A percentile compares a stretch with the other conserved stretches of the same genome.
Evolutionary conservation across 164 flowering plant species (phyloP).

Genomic region (Nymphaea colorata): DNA sequence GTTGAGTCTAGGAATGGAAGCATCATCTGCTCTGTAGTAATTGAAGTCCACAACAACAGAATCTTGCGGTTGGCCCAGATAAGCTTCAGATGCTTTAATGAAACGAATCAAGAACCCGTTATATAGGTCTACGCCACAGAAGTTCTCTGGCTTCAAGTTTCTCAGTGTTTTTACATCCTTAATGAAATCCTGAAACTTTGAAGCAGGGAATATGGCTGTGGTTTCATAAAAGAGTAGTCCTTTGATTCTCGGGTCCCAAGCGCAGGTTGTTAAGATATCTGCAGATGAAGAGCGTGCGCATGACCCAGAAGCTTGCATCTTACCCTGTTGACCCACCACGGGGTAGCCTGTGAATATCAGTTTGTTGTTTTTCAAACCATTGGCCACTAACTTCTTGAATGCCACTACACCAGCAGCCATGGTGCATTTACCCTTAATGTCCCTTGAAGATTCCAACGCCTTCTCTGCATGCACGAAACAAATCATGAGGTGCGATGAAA

Average conservation of each 20-base stretch:
- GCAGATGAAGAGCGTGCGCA: slow-evolving; percentile 45
- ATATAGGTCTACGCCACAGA: slow-evolving; percentile 71
- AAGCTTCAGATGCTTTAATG: slow-evolving; percentile 55
- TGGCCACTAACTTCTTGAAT: slow-evolving; percentile 49
- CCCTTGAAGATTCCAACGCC: slow-evolving; percentile 31
- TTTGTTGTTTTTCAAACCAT: slow-evolving; percentile 64
- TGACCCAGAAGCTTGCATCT: slow-evolving; percentile 83
- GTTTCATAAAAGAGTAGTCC: slow-evolving; percentile 81
- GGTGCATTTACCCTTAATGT: slow-evolving; percentile 49
- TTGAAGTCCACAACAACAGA: slow-evolving; percentile 77
- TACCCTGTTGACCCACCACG: slow-evolving; percentile 66
- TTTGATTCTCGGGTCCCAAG: slow-evolving; percentile 82
- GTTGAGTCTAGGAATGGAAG: slow-evolving; percentile 54
- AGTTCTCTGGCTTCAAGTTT: slow-evolving; percentile 45
- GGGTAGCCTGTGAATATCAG: slow-evolving; percentile 76
- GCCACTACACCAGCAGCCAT: slow-evolving; percentile 38
- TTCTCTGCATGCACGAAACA: slow-evolving; percentile 39
- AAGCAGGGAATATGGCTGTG: slow-evolving; percentile 55
- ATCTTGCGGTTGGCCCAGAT: slow-evolving; percentile 65
- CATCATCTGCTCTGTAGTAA: slow-evolving; percentile 56
- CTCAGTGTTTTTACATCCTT: slow-evolving; percentile 51
- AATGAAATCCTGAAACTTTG: slow-evolving; percentile 47
- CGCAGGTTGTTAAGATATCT: slow-evolving; percentile 25
- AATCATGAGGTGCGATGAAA: too few species aligned
- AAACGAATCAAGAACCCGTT: slow-evolving; percentile 69